These are phyloP conservation scores for Plasmodium cynomolgi DNA, from an alignment of 169 alveolate genomes.

Conservation along the genomic window DNA sequence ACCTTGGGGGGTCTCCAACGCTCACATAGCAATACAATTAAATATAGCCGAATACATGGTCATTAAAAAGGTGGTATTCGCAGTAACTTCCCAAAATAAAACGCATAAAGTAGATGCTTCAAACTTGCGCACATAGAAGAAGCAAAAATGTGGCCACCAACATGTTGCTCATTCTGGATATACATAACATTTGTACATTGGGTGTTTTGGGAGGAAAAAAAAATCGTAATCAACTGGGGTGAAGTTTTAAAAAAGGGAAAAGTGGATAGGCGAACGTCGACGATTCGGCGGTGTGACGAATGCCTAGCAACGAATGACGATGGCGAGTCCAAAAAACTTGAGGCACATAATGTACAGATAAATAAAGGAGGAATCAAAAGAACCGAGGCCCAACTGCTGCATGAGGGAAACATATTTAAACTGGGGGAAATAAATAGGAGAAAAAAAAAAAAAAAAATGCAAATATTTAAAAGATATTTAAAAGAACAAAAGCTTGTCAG, in stretches of 20 bases:
- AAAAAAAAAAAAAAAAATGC: neutral
- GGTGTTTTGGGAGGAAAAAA: neutral
- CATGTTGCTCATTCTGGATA: neutral
- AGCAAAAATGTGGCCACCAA: neutral
- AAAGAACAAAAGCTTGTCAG: constrained; percentile 70
- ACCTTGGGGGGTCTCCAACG: neutral
- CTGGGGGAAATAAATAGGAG: neutral
- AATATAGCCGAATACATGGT: neutral
- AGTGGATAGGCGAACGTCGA: neutral
- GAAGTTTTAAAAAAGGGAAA: neutral
- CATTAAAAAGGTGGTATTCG: neutral
- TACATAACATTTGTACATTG: neutral
- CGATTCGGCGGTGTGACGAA: neutral
- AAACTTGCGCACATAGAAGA: neutral
- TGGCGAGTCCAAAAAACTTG: neutral
- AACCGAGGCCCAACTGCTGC: neutral
- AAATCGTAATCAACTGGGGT: neutral
- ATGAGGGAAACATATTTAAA: constrained; percentile 10
- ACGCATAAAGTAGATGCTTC: neutral
- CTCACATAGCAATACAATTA: neutral
- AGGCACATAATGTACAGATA: neutral
- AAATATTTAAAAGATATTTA: constrained; percentile 66
- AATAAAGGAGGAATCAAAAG: neutral
- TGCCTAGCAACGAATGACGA: neutral
- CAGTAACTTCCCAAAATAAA: constrained; percentile 4